Evolutionary conservation across 768 basidiomycete species (phyloP).

Genomic region (Coprinopsis cinerea): DNA sequence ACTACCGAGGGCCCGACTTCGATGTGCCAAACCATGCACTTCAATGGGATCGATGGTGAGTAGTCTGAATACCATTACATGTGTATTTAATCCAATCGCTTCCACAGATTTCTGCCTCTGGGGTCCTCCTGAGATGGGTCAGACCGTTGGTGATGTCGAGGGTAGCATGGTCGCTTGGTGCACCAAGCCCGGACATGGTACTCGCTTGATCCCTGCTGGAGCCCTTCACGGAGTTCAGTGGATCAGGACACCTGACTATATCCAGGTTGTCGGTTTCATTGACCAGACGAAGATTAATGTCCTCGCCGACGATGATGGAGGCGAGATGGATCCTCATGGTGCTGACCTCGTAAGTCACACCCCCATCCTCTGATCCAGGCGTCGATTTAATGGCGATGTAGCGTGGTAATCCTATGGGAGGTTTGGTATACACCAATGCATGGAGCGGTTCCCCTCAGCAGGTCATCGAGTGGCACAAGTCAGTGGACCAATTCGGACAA

Average conservation of each 20-base stretch:
- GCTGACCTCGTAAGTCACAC: slow-evolving; percentile 41
- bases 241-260: slow-evolving; percentile 52
- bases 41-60: slow-evolving; percentile 47
- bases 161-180: slow-evolving; percentile 74
- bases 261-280: slow-evolving; percentile 57
- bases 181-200: slow-evolving; percentile 63
- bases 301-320: slow-evolving; percentile 50
- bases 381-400: slow-evolving; percentile 38
- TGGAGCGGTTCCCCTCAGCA: slow-evolving; percentile 44
- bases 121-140: slow-evolving; percentile 47
- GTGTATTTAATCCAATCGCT: slow-evolving; percentile 25
- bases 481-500: too few species aligned
- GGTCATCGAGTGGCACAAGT: slow-evolving; percentile 65
- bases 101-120: slow-evolving; percentile 51
- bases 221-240: slow-evolving; percentile 61
- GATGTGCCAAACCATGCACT: slow-evolving; percentile 48
- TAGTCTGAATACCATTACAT: slow-evolving; percentile 19
- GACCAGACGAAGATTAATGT: too few species aligned
- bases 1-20: slow-evolving; percentile 53
- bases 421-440: slow-evolving; percentile 56
- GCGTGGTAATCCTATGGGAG: slow-evolving; percentile 78
- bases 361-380: neutral
- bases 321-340: slow-evolving; percentile 75
- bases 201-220: slow-evolving; percentile 66
- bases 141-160: slow-evolving; percentile 60